phyloP scores from a whole-genome alignment of 129 eudicot species.

The Escallonia herrerae region DNA sequence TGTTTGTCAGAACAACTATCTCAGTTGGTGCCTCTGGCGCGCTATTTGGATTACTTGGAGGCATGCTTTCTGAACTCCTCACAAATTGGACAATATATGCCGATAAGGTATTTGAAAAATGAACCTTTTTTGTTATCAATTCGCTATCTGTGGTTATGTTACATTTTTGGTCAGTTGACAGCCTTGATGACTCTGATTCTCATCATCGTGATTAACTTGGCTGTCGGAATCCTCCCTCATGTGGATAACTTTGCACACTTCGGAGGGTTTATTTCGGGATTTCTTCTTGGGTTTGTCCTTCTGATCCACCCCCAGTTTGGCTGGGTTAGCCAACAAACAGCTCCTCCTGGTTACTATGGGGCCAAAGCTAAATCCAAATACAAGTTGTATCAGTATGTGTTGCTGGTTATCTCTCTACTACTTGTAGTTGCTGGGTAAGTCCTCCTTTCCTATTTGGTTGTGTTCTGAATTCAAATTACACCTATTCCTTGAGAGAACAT shows the following conservation, averaged over 20 bases:
- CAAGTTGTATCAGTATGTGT: slow-evolving; percentile 48
- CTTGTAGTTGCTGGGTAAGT: slow-evolving; percentile 43
- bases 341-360: slow-evolving; percentile 36
- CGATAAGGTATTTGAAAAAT: slow-evolving; percentile 45
- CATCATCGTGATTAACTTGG: slow-evolving; percentile 51
- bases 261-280: slow-evolving; percentile 80
- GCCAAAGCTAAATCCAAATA: slow-evolving; percentile 48
- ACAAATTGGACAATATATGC: slow-evolving; percentile 77
- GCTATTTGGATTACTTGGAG: slow-evolving; percentile 81
- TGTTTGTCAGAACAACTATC: slow-evolving; percentile 46
- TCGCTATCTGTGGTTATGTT: not conserved
- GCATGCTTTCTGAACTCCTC: slow-evolving; percentile 79
- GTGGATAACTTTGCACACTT: slow-evolving; percentile 83
- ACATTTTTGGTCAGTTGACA: not conserved
- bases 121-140: not conserved
- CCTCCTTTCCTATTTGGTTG: not conserved
- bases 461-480: not conserved
- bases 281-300: slow-evolving; percentile 64
- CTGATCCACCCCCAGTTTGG: slow-evolving; percentile 67
- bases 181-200: slow-evolving; percentile 4
- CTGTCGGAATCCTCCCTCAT: slow-evolving; percentile 80
- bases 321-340: slow-evolving; percentile 39
- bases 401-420: slow-evolving; percentile 31
- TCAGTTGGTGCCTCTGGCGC: slow-evolving; percentile 99
- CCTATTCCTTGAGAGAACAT: not conserved